These are phyloP conservation scores for Mortierella sp. DNA, from an alignment of 371 early-diverging fungal species.

Conservation along the genomic window DNA sequence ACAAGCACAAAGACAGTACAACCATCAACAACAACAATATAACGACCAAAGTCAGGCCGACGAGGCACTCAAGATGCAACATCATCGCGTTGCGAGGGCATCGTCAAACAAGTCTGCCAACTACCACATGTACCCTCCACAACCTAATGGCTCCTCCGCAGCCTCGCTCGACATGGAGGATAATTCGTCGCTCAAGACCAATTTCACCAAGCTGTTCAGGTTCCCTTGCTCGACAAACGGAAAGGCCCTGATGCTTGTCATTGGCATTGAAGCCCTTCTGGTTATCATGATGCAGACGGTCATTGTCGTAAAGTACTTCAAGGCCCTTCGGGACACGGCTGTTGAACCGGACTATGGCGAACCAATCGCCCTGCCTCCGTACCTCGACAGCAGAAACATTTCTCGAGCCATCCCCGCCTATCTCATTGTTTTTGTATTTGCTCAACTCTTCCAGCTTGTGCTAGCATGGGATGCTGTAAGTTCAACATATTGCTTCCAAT, in stretches of 20 bases:
- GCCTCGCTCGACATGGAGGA: neutral
- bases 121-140: constrained; percentile 43
- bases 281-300: constrained; percentile 77
- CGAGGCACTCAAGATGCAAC: constrained; percentile 32
- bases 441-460: constrained; percentile 80
- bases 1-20: constrained; percentile 35
- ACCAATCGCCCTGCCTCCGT: constrained; percentile 1
- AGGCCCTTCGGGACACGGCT: constrained; percentile 47
- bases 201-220: constrained; percentile 19
- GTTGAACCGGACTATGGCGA: neutral
- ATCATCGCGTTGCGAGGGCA: constrained; percentile 42
- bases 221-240: constrained; percentile 60
- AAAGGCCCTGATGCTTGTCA: constrained; percentile 60
- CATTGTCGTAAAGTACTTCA: constrained; percentile 70
- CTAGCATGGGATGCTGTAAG: constrained; percentile 87
- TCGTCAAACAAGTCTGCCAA: constrained; percentile 28
- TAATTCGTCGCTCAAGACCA: constrained; percentile 18
- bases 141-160: constrained; percentile 6
- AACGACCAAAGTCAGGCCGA: constrained; percentile 25
- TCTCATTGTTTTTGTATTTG: constrained; percentile 81
- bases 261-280: constrained; percentile 72
- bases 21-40: constrained; percentile 33
- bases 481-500: neutral
- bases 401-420: constrained; percentile 75
- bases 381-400: constrained; percentile 26